Percentiles rank a stretch among this genome's conserved stretches.
Evolutionary conservation across 2,329 filamentous ascomycete genomes (phyloP).

Genomic region (Dothistroma septosporum): DNA sequence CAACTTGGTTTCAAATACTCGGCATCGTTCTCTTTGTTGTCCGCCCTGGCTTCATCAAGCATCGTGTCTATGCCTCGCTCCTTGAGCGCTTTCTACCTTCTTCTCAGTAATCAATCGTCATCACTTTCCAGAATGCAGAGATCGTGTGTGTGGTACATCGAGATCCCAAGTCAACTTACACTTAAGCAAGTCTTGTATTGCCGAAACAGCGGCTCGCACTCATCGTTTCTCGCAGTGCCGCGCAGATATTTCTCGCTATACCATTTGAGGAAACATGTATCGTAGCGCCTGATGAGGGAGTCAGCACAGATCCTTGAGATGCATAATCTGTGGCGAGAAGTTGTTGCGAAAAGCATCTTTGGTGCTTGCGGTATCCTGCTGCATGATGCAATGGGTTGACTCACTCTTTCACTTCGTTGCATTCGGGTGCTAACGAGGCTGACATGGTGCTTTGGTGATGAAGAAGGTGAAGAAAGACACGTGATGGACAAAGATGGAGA

Average conservation of each 20-base stretch:
- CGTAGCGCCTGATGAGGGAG: constrained; percentile 67
- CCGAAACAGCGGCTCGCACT: constrained; percentile 81
- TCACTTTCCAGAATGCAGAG: too few species aligned
- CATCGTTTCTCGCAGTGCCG: constrained; percentile 75
- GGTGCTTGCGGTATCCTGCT: neutral
- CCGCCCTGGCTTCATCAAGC: constrained; percentile 83
- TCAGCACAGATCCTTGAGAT: neutral
- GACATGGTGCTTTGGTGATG: constrained; percentile 60
- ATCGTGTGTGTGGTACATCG: too few species aligned
- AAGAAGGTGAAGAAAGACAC: neutral
- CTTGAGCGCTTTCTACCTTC: constrained; percentile 70
- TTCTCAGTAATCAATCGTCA: constrained; percentile 11
- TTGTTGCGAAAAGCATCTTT: neutral
- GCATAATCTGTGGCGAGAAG: neutral
- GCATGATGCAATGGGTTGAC: constrained; percentile 32
- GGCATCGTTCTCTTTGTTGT: constrained; percentile 81
- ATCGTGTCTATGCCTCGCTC: constrained; percentile 88
- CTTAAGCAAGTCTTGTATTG: constrained; percentile 83
- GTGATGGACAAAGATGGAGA: neutral
- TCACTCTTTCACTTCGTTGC: constrained; percentile 93
- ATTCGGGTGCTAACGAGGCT: constrained; percentile 88
- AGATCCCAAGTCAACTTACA: constrained; percentile 61
- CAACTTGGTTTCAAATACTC: constrained; percentile 56
- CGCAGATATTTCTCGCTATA: constrained; percentile 97
- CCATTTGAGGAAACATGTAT: constrained; percentile 98